A percentile compares a stretch with the other conserved stretches of the same genome.
These are phyloP conservation scores for Sphaerulina populicola DNA, from an alignment of 2,329 filamentous ascomycete genomes.

Conservation along the genomic window DNA sequence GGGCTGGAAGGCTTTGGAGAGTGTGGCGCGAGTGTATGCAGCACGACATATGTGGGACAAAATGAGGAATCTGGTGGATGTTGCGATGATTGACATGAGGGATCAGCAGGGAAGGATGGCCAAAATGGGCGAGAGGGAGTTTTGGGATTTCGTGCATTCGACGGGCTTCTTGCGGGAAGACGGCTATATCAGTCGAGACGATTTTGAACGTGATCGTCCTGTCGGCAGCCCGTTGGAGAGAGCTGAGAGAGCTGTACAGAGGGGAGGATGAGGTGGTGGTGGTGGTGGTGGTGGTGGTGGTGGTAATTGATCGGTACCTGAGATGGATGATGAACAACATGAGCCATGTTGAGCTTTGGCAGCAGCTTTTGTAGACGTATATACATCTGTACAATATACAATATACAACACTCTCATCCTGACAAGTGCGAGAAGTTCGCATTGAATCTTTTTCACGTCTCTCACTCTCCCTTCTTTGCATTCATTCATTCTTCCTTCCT, in stretches of 20 bases:
- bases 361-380: not conserved
- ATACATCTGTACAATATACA: not conserved
- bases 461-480: not conserved
- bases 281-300: not conserved
- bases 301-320: too few species aligned
- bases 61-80: slow-evolving; percentile 31
- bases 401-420: not conserved
- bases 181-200: not conserved
- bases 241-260: slow-evolving; percentile 1
- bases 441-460: not conserved
- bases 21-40: slow-evolving; percentile 35
- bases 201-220: not conserved
- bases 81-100: slow-evolving; percentile 10
- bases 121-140: slow-evolving; percentile 8
- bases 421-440: not conserved
- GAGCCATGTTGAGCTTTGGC: not conserved
- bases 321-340: not conserved
- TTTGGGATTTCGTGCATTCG: slow-evolving; percentile 17
- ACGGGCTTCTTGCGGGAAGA: slow-evolving; percentile 13
- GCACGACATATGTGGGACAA: slow-evolving; percentile 32
- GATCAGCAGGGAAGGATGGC: slow-evolving; percentile 5
- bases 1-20: slow-evolving; percentile 36
- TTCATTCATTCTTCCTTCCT: not conserved
- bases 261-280: not conserved
- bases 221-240: slow-evolving; percentile 3